These are phyloP conservation scores for Coemansia sp. DNA, from an alignment of 192 early-diverging fungal genomes.

Conservation along the genomic window DNA sequence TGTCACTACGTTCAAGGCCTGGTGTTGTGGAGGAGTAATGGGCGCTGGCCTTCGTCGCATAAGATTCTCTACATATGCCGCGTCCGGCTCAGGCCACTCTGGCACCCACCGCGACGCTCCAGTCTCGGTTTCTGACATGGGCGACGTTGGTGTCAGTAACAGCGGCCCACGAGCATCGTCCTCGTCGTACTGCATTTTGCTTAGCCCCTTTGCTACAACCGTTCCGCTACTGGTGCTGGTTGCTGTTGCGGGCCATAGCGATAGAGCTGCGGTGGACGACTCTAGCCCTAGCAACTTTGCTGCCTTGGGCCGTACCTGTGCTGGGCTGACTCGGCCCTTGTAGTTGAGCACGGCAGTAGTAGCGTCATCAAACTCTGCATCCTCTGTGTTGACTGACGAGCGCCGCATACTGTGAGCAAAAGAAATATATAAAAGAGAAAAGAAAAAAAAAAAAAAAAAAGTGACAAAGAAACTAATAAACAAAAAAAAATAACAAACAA, in stretches of 20 bases:
- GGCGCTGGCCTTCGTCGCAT: constrained; percentile 24
- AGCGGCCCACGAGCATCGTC: constrained; percentile 7
- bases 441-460: not conserved
- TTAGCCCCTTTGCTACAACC: not conserved
- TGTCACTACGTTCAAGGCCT: not conserved
- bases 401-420: constrained; percentile 7
- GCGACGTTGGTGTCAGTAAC: constrained; percentile 20
- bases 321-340: not conserved
- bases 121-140: constrained; percentile 1
- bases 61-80: constrained; percentile 25
- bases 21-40: constrained; percentile 1
- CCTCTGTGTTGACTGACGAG: constrained; percentile 6
- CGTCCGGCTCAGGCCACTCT: constrained; percentile 45
- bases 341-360: not conserved
- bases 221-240: not conserved
- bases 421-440: too few relatives aligned
- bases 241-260: not conserved
- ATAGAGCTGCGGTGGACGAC: not conserved
- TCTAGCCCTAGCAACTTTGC: constrained; percentile 41
- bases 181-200: not conserved
- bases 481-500: constrained; percentile 10
- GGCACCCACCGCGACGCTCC: constrained; percentile 28
- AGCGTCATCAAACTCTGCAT: not conserved
- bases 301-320: constrained; percentile 37
- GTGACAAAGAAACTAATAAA: not conserved